Conservation (phyloP, 164 flowering plant species). For the Houttuynia cordata region DNA sequence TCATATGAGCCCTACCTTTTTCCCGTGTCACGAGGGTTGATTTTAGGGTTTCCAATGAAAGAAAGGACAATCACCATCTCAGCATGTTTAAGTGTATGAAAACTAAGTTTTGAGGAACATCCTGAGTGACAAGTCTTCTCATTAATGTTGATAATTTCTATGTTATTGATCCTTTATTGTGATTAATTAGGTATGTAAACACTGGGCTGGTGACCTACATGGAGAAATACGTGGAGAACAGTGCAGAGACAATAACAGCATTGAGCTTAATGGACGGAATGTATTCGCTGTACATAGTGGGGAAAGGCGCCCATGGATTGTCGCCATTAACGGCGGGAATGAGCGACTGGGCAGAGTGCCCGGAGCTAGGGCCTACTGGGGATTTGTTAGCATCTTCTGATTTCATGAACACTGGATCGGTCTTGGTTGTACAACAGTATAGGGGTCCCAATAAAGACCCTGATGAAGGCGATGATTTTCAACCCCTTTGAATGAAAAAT, state of each 20-base stretch:
- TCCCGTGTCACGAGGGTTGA: no score
- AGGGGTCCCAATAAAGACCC: conserved; percentile 7
- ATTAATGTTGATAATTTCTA: no score
- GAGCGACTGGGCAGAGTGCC: conserved; percentile 86
- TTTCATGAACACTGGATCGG: conserved; percentile 35
- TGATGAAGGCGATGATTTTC: conserved; percentile 3
- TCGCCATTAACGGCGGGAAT: conserved; percentile 42
- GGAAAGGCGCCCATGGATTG: conserved; percentile 38
- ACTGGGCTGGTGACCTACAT: conserved; percentile 46
- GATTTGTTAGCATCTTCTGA: conserved; percentile 77
- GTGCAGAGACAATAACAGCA: conserved; percentile 33
- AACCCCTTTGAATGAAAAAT: background rate
- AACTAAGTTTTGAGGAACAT: no score
- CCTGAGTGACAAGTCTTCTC: no score
- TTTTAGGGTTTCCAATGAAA: no score
- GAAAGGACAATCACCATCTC: no score
- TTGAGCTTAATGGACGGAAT: conserved; percentile 39
- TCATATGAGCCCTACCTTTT: no score
- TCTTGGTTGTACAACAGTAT: conserved; percentile 55
- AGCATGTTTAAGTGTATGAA: no score
- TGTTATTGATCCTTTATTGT: no score
- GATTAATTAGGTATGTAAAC: conserved; percentile 4
- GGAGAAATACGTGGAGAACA: conserved; percentile 28
- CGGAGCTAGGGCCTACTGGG: conserved; percentile 65
- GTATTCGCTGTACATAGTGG: conserved; percentile 56